A percentile compares a stretch with the other conserved stretches of the same genome.
Evolutionary conservation across 805 yeast genomes (phyloP).

Genomic region (Metschnikowia reukaufii): DNA sequence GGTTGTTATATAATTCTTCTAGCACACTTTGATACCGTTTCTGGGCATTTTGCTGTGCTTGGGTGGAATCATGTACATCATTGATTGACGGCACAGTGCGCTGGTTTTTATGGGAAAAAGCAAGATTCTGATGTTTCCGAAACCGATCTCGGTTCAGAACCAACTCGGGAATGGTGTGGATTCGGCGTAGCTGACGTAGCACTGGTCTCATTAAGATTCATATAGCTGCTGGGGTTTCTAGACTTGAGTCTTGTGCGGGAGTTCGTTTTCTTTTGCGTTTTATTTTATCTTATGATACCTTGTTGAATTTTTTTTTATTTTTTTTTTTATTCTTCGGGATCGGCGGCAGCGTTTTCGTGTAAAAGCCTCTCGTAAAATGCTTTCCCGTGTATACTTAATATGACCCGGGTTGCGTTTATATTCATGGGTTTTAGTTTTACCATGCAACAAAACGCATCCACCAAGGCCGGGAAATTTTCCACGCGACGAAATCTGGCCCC

Average conservation of each 20-base stretch:
- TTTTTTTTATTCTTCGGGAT: neutral
- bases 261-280: neutral
- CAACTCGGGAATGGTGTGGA: constrained; percentile 14
- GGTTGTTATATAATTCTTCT: constrained; percentile 13
- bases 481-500: neutral
- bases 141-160: constrained; percentile 29
- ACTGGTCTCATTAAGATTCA: constrained; percentile 10
- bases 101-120: constrained; percentile 14
- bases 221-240: constrained; percentile 1
- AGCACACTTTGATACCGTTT: constrained; percentile 8
- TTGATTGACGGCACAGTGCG: constrained; percentile 1
- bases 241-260: neutral
- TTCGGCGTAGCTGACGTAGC: constrained; percentile 13
- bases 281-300: too few relatives aligned
- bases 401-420: neutral
- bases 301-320: neutral
- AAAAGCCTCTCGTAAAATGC: too few relatives aligned
- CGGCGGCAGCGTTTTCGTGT: too few relatives aligned
- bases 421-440: constrained; percentile 1
- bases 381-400: too few relatives aligned
- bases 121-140: constrained; percentile 12
- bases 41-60: constrained; percentile 2
- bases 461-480: neutral
- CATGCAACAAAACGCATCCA: neutral
- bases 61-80: neutral